A percentile compares a stretch with the other conserved stretches of the same genome.
These are phyloP conservation scores for Arxiozyma slooffiae DNA, from an alignment of 1,139 yeast species.

Conservation along the genomic window DNA sequence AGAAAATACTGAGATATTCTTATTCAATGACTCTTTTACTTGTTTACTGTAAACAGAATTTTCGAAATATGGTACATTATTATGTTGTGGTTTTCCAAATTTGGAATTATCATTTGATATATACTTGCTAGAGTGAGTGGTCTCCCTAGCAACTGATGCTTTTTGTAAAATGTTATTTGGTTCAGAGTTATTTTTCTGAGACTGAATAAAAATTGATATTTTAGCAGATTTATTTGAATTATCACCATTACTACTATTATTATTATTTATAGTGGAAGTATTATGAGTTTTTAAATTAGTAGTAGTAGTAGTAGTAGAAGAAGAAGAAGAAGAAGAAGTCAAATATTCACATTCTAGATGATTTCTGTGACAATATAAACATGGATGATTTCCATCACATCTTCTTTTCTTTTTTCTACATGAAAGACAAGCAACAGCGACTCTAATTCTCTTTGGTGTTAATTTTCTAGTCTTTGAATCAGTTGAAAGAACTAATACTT, in stretches of 20 bases:
- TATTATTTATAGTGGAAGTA: not conserved
- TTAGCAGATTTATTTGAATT: not conserved
- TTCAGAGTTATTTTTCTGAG: not conserved
- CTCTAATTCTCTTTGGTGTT: constrained; percentile 50
- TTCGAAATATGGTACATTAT: not conserved
- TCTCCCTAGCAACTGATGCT: not conserved
- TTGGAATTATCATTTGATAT: not conserved
- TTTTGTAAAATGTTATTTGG: too few relatives aligned
- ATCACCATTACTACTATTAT: not conserved
- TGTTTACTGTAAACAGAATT: not conserved
- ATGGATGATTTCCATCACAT: constrained; percentile 82
- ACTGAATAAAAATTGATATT: not conserved
- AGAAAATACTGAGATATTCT: not conserved
- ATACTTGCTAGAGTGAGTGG: not conserved
- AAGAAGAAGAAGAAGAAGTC: not conserved
- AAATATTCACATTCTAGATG: constrained; percentile 57
- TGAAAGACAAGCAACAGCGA: constrained; percentile 75
- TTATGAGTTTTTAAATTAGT: not conserved
- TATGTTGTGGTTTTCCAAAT: not conserved
- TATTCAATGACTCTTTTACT: too few relatives aligned
- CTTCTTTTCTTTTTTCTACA: constrained; percentile 73
- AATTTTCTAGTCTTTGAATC: constrained; percentile 20
- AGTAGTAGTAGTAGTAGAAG: not conserved
- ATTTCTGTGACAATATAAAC: constrained; percentile 77
- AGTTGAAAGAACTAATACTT: constrained; percentile 19